phyloP scores from a whole-genome alignment of 805 yeast species.

The Tetrapisispora phaffii region DNA sequence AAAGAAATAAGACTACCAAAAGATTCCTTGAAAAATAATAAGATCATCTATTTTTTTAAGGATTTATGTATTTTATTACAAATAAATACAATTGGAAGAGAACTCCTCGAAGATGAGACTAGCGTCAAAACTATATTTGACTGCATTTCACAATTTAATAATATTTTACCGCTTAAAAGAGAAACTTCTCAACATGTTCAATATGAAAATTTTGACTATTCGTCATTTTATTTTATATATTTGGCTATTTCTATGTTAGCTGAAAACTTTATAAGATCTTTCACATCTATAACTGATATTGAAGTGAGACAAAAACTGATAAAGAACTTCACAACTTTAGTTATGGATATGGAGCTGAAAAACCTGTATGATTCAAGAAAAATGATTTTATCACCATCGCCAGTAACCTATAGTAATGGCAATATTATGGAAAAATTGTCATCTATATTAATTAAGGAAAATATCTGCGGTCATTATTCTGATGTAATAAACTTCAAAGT shows the following conservation, averaged over 20 bases:
- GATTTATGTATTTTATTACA: conserved; percentile 67
- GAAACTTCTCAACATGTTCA: conserved; percentile 79
- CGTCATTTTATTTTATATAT: conserved; percentile 26
- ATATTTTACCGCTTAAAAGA: conserved; percentile 56
- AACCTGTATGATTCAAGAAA: conserved; percentile 11
- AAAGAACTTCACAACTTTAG: conserved; percentile 10
- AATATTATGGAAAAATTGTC: neutral
- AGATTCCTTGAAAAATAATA: conserved; percentile 23
- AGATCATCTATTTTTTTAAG: conserved; percentile 24
- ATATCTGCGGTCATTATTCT: conserved; percentile 17
- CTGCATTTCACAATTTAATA: conserved; percentile 22
- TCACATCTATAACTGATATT: conserved; percentile 17
- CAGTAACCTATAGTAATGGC: neutral
- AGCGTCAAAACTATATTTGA: conserved; percentile 15
- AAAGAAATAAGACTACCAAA: conserved; percentile 20
- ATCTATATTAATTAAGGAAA: conserved; percentile 13
- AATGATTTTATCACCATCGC: neutral
- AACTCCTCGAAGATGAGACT: conserved; percentile 19
- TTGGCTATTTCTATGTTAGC: conserved; percentile 25
- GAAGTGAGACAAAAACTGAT: conserved; percentile 12
- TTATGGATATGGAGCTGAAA: conserved; percentile 16
- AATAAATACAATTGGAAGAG: conserved; percentile 48
- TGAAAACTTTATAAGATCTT: conserved; percentile 25
- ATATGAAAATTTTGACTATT: conserved; percentile 78
- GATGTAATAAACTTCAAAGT: conserved; percentile 22